Conservation (phyloP, 345 rosid species). For the Brassica carinata region DNA sequence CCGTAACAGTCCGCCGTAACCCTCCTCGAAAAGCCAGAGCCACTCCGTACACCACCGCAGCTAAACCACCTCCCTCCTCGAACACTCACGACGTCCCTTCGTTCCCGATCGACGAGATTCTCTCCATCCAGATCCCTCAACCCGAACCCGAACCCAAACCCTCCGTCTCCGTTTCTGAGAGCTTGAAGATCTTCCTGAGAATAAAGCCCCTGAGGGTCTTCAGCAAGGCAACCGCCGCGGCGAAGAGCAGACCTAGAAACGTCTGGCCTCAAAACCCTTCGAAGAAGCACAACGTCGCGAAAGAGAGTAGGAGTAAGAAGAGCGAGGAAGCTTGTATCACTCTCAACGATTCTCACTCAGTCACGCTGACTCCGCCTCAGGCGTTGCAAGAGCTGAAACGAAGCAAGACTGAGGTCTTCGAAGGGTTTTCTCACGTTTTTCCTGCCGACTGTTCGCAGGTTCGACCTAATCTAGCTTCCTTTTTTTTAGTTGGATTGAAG, state of each 20-base stretch:
- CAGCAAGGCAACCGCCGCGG: constrained; percentile 10
- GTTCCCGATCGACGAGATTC: constrained; percentile 69
- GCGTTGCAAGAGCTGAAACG: constrained; percentile 67
- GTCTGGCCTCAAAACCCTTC: constrained; percentile 64
- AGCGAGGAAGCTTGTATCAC: constrained; percentile 48
- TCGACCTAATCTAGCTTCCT: not conserved
- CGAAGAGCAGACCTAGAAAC: constrained; percentile 47
- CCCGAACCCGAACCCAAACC: constrained; percentile 23
- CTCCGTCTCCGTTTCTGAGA: constrained; percentile 40
- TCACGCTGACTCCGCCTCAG: constrained; percentile 62
- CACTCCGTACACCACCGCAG: constrained; percentile 46
- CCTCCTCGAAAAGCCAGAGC: constrained; percentile 78
- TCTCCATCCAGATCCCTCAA: constrained; percentile 38
- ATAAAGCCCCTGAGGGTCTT: constrained; percentile 49
- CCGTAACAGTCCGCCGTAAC: constrained; percentile 70
- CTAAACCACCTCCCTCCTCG: constrained; percentile 32
- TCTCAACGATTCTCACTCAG: constrained; percentile 57
- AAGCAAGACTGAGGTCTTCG: constrained; percentile 70
- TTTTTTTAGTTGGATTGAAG: not conserved
- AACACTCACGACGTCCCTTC: constrained; percentile 46
- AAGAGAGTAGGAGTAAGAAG: constrained; percentile 44
- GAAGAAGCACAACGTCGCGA: constrained; percentile 40
- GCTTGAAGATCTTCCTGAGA: constrained; percentile 68
- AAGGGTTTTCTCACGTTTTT: constrained; percentile 88
- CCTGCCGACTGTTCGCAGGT: constrained; percentile 74